Percentiles rank a stretch among this genome's conserved stretches.
These are phyloP conservation scores for Clonostachys solani DNA, from an alignment of 2,329 filamentous ascomycete species.

Conservation along the genomic window DNA sequence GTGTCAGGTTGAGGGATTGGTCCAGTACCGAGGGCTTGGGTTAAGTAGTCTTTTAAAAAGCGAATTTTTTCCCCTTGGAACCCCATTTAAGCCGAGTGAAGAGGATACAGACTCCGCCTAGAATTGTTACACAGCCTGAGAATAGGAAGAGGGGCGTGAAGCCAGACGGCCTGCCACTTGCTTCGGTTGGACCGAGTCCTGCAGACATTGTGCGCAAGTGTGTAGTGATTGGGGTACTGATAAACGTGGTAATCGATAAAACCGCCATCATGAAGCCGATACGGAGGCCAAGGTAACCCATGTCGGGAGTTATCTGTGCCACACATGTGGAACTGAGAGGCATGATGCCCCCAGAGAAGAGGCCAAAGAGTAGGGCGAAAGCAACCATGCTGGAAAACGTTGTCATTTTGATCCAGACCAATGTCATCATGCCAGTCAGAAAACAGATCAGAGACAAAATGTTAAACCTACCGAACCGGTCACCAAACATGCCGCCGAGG, in stretches of 20 bases:
- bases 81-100: background rate
- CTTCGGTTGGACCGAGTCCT: conserved; percentile 1
- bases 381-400: conserved; percentile 8
- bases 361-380: conserved; percentile 18
- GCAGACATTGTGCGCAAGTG: conserved; percentile 3
- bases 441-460: conserved; percentile 17
- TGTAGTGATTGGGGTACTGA: conserved; percentile 13
- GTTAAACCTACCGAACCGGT: conserved; percentile 45
- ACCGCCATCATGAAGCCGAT: conserved; percentile 24
- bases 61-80: background rate
- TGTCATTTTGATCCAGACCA: conserved; percentile 20
- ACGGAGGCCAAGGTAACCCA: conserved; percentile 19
- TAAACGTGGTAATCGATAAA: conserved; percentile 15
- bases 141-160: conserved; percentile 6
- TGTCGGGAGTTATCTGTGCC: conserved; percentile 19
- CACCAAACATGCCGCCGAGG: conserved; percentile 44
- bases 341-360: conserved; percentile 24
- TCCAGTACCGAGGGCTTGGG: too few species aligned
- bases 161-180: conserved; percentile 3
- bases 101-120: conserved; percentile 4
- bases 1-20: too few species aligned
- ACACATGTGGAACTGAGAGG: conserved; percentile 23
- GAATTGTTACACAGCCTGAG: conserved; percentile 6
- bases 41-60: background rate
- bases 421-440: conserved; percentile 16